Evolutionary conservation across 345 rosid species (phyloP), one percentile per base, ranked within the genome.

Genomic region (Citrus glauca): DNA sequence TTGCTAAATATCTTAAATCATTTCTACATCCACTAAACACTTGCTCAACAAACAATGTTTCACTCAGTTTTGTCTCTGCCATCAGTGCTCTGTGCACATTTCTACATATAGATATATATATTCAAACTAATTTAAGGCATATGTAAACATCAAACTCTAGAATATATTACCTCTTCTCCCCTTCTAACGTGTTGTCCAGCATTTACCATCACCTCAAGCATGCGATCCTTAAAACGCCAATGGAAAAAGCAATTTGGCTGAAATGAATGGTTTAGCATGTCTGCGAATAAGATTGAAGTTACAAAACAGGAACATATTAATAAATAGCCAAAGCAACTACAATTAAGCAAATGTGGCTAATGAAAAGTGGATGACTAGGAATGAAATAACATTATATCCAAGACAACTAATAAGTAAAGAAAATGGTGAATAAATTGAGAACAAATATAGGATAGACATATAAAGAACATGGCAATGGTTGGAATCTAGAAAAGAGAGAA

Each of bases 171-270:
- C 97, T 92, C 93, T 77, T 95, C 98, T 67, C 98, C 98, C 81
- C 88, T 92, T 79, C 76, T 88, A 69, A 95, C 89, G 33, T 75
- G 77, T 76, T 91, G 98, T 56, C 98, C 97, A 66, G 98, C 98
- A 82, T 93, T 93, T 83, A 94, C 91, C 99, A 95, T 90, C 81
- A 95, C 98, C 81, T 93, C 99, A 70, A 95, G 94, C 91, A 92
- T 93, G 50, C 96, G 98, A 72, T 95, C 99, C 84, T 92, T 93
- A 65, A 89, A 92, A 84, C 98, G 92, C 99, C 97, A 95, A 81
- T 93, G 96, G 71, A 92, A 84, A 86, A 95, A 95, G 83, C 98
- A 95, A 86, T 91, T 95, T 77, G 99, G 98, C 83, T 88, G 84
- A 56, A 86, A 89, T 33, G 99, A 93, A 78, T 95, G 98, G 86